Conservation (phyloP, 257 asterid genomes). For the Plantago major region DNA sequence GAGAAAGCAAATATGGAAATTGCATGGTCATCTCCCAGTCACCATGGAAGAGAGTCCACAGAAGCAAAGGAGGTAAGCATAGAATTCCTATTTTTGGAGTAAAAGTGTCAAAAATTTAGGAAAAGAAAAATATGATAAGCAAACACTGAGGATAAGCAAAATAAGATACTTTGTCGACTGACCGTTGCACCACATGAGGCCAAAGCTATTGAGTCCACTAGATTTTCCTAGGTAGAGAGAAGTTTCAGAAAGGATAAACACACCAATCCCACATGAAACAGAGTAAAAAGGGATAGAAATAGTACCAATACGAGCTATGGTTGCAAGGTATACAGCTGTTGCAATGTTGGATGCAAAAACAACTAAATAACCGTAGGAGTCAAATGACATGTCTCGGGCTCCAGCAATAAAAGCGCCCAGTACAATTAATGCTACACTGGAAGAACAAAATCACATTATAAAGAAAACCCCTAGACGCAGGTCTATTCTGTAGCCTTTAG, state of each 20-base stretch:
- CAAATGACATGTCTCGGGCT: slow-evolving; percentile 82
- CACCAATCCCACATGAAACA: slow-evolving; percentile 16
- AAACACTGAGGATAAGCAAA: neutral
- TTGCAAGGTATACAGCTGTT: slow-evolving; percentile 84
- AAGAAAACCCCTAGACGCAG: neutral
- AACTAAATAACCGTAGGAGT: slow-evolving; percentile 60
- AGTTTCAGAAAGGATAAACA: slow-evolving; percentile 23
- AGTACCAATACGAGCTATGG: slow-evolving; percentile 83
- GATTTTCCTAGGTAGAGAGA: slow-evolving; percentile 62
- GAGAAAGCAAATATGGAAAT: slow-evolving; percentile 62
- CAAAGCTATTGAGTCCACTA: slow-evolving; percentile 89
- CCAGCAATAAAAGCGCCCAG: slow-evolving; percentile 93
- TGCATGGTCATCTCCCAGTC: slow-evolving; percentile 63
- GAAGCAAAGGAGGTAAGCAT: slow-evolving; percentile 49
- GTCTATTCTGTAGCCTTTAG: neutral
- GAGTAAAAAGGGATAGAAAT: slow-evolving; percentile 18
- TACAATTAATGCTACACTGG: slow-evolving; percentile 77
- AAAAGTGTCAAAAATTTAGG: neutral
- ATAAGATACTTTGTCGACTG: slow-evolving; percentile 8
- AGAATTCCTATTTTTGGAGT: slow-evolving; percentile 41
- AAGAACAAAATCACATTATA: slow-evolving; percentile 10
- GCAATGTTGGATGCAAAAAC: slow-evolving; percentile 75
- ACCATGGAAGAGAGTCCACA: slow-evolving; percentile 67
- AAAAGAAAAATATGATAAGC: neutral
- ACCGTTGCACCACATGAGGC: slow-evolving; percentile 99